A percentile compares a stretch with the other conserved stretches of the same genome.
Evolutionary conservation across 2,329 filamentous ascomycete genomes (phyloP).

Genomic region (Cladosporium sp.): DNA sequence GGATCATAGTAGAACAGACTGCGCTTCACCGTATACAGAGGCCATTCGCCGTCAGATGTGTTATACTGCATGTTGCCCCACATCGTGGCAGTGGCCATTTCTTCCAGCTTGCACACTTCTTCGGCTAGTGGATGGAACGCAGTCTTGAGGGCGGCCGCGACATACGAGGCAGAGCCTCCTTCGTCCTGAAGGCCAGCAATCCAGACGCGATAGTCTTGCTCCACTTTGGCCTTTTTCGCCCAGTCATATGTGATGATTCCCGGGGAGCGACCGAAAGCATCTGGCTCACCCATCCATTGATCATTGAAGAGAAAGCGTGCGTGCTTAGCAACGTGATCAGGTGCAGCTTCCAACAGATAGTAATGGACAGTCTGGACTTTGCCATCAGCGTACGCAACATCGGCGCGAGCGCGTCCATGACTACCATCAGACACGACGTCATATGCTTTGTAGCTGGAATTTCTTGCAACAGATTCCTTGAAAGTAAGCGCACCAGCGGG

Average conservation of each 20-base stretch:
- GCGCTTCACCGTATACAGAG: conserved; percentile 49
- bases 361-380: conserved; percentile 55
- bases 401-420: conserved; percentile 48
- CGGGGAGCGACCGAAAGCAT: conserved; percentile 52
- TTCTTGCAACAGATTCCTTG: conserved; percentile 24
- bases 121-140: conserved; percentile 45
- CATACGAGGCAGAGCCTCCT: conserved; percentile 53
- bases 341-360: conserved; percentile 48
- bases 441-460: conserved; percentile 31
- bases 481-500: conserved; percentile 39
- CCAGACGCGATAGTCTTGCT: conserved; percentile 44
- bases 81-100: conserved; percentile 34
- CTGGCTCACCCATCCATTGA: conserved; percentile 51
- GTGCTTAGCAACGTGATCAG: conserved; percentile 43
- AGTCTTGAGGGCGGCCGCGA: conserved; percentile 55
- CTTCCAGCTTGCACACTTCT: conserved; percentile 51
- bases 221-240: conserved; percentile 29
- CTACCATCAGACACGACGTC: conserved; percentile 40
- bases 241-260: conserved; percentile 56
- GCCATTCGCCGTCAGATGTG: too few relatives aligned
- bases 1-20: conserved; percentile 57
- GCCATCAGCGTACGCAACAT: conserved; percentile 46
- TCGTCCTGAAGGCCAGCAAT: conserved; percentile 59
- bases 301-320: conserved; percentile 53
- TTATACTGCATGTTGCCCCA: conserved; percentile 46